Conservation (phyloP, 306 rosid genomes). For the Rosa lucieae region DNA sequence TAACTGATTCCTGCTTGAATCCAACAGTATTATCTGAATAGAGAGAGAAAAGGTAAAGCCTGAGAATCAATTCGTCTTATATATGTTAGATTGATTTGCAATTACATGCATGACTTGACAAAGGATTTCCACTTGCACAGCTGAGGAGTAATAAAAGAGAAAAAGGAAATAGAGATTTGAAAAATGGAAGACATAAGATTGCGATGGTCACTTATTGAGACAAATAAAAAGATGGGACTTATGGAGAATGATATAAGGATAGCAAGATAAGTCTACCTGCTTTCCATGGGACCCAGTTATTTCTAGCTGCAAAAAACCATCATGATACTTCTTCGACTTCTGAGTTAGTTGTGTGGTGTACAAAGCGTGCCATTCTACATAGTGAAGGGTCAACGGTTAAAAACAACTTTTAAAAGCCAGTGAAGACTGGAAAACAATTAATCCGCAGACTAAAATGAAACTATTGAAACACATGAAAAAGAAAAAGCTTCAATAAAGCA, state of each 20-base stretch:
- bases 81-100: neutral
- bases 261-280: constrained; percentile 52
- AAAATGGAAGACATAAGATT: neutral
- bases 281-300: constrained; percentile 49
- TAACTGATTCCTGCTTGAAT: constrained; percentile 54
- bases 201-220: constrained; percentile 1
- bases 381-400: constrained; percentile 24
- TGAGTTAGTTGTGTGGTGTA: constrained; percentile 80
- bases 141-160: neutral
- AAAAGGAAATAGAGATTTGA: neutral
- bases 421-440: neutral
- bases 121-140: constrained; percentile 3
- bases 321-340: constrained; percentile 85
- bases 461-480: neutral
- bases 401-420: neutral
- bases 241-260: constrained; percentile 21
- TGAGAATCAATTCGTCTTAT: constrained; percentile 6
- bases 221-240: constrained; percentile 9
- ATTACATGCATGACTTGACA: neutral
- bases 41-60: constrained; percentile 13
- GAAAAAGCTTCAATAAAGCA: too few relatives aligned
- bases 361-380: constrained; percentile 72
- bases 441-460: constrained; percentile 3
- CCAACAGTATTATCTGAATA: constrained; percentile 63
- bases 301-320: constrained; percentile 58